These are phyloP conservation scores for Volvox carteri DNA, from an alignment of 163 green algal species.

Conservation along the genomic window DNA sequence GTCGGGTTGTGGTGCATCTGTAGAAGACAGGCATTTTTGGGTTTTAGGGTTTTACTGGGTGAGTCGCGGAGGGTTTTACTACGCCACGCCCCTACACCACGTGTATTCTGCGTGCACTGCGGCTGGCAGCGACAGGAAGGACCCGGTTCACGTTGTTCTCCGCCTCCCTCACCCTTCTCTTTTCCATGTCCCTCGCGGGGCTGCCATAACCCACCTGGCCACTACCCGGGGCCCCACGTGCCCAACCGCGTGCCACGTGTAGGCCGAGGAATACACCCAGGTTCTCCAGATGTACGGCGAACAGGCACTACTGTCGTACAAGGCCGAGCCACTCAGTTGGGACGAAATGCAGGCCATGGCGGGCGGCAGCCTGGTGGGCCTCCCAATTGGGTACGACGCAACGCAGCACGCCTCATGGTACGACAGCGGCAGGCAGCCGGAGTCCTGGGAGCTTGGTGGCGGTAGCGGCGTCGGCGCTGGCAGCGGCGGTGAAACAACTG, in stretches of 20 bases:
- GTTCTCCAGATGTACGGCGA: conserved; percentile 9
- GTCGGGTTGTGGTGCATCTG: too few species aligned
- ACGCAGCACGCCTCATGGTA: background rate
- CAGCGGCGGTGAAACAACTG: too few species aligned
- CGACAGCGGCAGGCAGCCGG: background rate
- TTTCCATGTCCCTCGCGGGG: too few species aligned
- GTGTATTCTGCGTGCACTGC: too few species aligned
- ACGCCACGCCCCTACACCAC: too few species aligned
- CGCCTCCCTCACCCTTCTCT: background rate
- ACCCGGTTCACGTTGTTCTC: background rate
- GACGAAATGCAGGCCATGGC: conserved; percentile 36
- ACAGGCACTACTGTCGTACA: background rate
- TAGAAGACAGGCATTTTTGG: background rate
- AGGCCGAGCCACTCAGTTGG: conserved; percentile 11
- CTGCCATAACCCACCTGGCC: too few species aligned
- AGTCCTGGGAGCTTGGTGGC: background rate
- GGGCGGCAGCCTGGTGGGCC: conserved; percentile 24
- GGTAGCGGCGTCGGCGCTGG: background rate
- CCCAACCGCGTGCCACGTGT: background rate
- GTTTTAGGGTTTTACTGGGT: background rate
- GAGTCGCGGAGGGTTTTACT: too few species aligned
- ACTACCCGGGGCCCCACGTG: background rate
- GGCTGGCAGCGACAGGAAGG: too few species aligned
- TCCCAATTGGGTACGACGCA: conserved; percentile 37
- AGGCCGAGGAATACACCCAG: conserved; percentile 44